phyloP scores from a whole-genome alignment of 176 grass and related monocot genomes.

The Cenchrus purpureus region DNA sequence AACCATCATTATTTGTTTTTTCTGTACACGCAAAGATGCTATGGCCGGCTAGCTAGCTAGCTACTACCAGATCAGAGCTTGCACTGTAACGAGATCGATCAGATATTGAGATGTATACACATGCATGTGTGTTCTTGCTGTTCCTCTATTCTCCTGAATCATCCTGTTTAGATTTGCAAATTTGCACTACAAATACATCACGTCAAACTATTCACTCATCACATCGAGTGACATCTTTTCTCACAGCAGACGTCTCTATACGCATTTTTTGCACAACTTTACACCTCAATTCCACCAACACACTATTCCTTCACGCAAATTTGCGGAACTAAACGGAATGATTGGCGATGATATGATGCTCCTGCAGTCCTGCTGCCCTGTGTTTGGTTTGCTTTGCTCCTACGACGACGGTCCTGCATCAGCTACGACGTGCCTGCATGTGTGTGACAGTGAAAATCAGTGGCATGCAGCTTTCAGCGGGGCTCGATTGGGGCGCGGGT shows the following conservation, averaged over 20 bases:
- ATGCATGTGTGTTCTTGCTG: not conserved
- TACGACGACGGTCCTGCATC: too few species aligned
- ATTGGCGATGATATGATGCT: not conserved
- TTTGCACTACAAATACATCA: too few species aligned
- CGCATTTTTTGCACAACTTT: too few species aligned
- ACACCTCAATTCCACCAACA: too few species aligned
- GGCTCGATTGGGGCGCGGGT: not conserved
- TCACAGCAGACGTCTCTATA: too few species aligned
- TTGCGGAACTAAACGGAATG: not conserved
- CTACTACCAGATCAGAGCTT: not conserved
- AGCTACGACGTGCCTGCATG: not conserved
- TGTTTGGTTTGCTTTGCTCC: too few species aligned
- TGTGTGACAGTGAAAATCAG: not conserved
- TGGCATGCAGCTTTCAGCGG: not conserved
- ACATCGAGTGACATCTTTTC: too few species aligned
- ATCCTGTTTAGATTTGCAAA: too few species aligned
- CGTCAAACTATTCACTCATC: too few species aligned
- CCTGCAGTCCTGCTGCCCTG: too few species aligned
- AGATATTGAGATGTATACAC: not conserved
- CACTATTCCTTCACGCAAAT: too few species aligned
- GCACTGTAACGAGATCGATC: not conserved
- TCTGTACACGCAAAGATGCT: constrained; percentile 37
- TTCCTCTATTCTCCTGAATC: not conserved
- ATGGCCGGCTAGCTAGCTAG: not conserved
- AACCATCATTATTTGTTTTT: constrained; percentile 32